Percentiles rank a stretch among this genome's conserved stretches.
These are phyloP conservation scores for Agaricus blazei DNA, from an alignment of 768 basidiomycete species.

Conservation along the genomic window DNA sequence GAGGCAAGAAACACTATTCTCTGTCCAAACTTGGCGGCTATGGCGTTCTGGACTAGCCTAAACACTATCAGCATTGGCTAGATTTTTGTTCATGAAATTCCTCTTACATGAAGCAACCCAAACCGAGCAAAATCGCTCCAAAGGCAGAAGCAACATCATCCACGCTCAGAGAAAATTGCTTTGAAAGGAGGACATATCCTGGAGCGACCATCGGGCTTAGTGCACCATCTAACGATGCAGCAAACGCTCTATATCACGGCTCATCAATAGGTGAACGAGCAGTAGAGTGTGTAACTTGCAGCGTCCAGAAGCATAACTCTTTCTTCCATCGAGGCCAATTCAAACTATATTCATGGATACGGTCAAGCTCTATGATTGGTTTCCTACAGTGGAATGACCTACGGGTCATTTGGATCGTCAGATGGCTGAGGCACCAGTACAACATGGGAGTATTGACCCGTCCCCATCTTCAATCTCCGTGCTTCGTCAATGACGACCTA, in stretches of 20 bases:
- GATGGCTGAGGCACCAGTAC: conserved; percentile 40
- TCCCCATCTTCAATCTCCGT: conserved; percentile 28
- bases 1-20: conserved; percentile 39
- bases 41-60: conserved; percentile 32
- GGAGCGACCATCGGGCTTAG: conserved; percentile 38
- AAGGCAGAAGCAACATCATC: conserved; percentile 38
- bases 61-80: not conserved
- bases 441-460: conserved; percentile 31
- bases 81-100: not conserved
- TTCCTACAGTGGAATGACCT: conserved; percentile 8
- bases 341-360: conserved; percentile 17
- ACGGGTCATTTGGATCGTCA: conserved; percentile 39
- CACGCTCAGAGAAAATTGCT: conserved; percentile 35
- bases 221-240: conserved; percentile 36
- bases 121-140: conserved; percentile 34
- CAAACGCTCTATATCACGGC: conserved; percentile 26
- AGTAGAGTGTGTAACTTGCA: conserved; percentile 21
- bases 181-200: conserved; percentile 34
- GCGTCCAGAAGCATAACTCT: conserved; percentile 40
- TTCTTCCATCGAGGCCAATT: conserved; percentile 44
- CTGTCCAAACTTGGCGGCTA: conserved; percentile 40
- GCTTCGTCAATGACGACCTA: conserved; percentile 29
- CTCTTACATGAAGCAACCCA: conserved; percentile 36
- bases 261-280: not conserved
- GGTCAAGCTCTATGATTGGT: not conserved